Evolutionary conservation across 1,139 yeast species (phyloP).

Genomic region (Yamadazyma kanchanaburiensis): DNA sequence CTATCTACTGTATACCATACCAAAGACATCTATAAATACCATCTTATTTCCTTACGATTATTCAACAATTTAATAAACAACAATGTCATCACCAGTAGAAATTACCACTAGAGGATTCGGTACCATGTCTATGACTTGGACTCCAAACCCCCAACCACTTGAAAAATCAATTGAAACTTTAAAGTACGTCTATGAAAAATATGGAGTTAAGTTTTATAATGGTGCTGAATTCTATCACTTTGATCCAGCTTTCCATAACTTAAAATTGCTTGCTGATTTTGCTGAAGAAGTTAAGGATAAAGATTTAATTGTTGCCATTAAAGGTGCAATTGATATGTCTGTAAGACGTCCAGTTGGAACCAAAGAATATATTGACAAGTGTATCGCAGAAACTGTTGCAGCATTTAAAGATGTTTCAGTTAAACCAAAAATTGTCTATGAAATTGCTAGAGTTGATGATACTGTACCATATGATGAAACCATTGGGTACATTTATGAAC

Average conservation of each 20-base stretch:
- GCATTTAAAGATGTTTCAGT: neutral
- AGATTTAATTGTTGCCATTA: constrained; percentile 54
- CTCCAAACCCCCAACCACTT: constrained; percentile 39
- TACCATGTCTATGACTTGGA: constrained; percentile 63
- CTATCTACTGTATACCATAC: too few species aligned
- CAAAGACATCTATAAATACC: too few species aligned
- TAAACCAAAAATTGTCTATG: constrained; percentile 52
- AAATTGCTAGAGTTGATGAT: constrained; percentile 65
- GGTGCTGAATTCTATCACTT: constrained; percentile 69
- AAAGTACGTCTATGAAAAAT: constrained; percentile 37
- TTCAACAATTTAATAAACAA: too few species aligned
- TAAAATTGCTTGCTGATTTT: constrained; percentile 5
- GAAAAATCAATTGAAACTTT: constrained; percentile 47
- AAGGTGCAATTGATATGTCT: constrained; percentile 28
- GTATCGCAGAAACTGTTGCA: constrained; percentile 7
- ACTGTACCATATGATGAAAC: constrained; percentile 46
- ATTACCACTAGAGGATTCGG: constrained; percentile 60
- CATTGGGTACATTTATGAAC: constrained; percentile 45
- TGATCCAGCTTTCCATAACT: constrained; percentile 29
- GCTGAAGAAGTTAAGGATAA: constrained; percentile 14
- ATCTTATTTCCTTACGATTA: too few species aligned
- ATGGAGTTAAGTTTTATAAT: constrained; percentile 56
- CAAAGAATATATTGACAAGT: constrained; percentile 41
- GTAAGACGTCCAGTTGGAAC: constrained; percentile 35
- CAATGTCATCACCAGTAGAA: too few species aligned